phyloP scores from a whole-genome alignment of 306 rosid genomes.

The Biancaea sappan region DNA sequence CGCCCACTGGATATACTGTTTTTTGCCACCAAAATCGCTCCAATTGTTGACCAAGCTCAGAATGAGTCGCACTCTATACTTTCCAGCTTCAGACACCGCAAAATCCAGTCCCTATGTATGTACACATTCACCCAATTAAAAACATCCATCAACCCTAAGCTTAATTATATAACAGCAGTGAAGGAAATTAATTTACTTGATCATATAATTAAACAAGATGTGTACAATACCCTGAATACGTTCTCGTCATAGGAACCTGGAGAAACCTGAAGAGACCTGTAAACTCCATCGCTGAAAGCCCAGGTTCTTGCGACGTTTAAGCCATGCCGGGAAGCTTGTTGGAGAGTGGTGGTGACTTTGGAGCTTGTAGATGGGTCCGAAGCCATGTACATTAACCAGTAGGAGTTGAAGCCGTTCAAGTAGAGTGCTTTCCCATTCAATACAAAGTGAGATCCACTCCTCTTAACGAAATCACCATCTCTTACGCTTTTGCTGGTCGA shows the following conservation, averaged over 20 bases:
- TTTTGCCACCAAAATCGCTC: constrained; percentile 43
- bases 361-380: constrained; percentile 49
- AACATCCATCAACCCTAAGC: neutral
- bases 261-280: constrained; percentile 44
- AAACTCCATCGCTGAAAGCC: constrained; percentile 44
- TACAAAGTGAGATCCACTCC: constrained; percentile 47
- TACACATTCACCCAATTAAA: neutral
- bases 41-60: constrained; percentile 49
- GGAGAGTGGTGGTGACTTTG: constrained; percentile 42
- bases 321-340: constrained; percentile 37
- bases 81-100: constrained; percentile 45
- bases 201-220: neutral
- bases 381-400: constrained; percentile 63
- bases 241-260: constrained; percentile 42
- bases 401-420: constrained; percentile 63
- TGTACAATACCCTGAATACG: constrained; percentile 32
- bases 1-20: constrained; percentile 44
- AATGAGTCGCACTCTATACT: constrained; percentile 37
- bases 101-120: constrained; percentile 45
- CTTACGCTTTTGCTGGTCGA: neutral
- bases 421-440: constrained; percentile 37
- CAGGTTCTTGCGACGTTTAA: constrained; percentile 46
- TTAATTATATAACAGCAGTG: neutral
- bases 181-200: neutral
- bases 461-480: constrained; percentile 29